Base-by-base conservation (phyloP, 768 basidiomycete species). In the Mycena galericulata region DNA sequence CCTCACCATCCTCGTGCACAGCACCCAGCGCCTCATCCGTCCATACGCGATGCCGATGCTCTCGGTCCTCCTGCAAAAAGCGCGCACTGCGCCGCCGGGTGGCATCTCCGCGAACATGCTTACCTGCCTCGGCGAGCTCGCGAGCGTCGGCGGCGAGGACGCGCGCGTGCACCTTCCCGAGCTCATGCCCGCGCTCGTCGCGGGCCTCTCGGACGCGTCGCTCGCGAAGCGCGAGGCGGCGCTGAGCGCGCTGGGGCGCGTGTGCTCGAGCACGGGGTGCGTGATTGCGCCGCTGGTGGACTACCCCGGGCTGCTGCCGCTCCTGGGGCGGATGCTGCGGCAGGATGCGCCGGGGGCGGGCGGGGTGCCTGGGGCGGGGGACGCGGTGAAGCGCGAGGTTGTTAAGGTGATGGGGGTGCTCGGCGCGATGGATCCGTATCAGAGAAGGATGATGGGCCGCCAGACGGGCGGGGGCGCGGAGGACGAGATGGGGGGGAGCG, bases 21-120 rank as follows among this genome's bases (percentile, higher is more conserved):
- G 96, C 1, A 97, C 97, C 0, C 93, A 97, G 72, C 90, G 95
- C 43, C 87, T 99, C 15, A 97, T 99, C 79, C 96, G 96, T 75
- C 95, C 96, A 8, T 99, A 99, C 78, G 95, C 96, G 0, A 85
- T 97, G 18, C 94, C 97, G 0, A 96, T 99, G 87, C 87, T 99
- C 26, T 88, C 91, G 27, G 97, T 97, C 2, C 88, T 99, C 8
- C 86, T 99, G 4, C 90, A 89, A 34, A 98, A 98, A 74, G 95
- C 96, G 1, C 90, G 89, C 65, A 96, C 97, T 71, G 76, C 82
- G 14, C 94, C 93, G 67, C 88, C 95, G 2, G 88, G 30, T 27
- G 58, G 91, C 15, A 95, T 99, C 36, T 94, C 97, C 1, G 93
- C 97, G 3, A 91, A 95, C 68, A 93, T 98, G 68, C 83, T 99